Base-by-base conservation (phyloP, 2,329 filamentous ascomycete genomes). In the Alternaria solani region DNA sequence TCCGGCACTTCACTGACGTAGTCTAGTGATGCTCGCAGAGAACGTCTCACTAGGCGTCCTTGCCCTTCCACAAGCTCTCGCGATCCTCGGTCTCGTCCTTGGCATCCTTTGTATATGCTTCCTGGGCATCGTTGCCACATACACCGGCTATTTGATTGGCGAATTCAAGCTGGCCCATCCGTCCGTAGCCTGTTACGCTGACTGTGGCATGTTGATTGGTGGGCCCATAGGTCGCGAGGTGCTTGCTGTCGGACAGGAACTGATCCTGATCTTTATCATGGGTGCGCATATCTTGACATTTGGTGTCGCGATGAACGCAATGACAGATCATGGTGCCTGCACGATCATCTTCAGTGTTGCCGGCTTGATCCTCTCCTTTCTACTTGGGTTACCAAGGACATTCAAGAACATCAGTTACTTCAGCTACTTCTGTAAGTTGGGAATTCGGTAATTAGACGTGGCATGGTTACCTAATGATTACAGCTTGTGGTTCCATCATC, bases 271-370 rank as follows among this genome's bases (percentile, higher is more conserved):
- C 56, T 91, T 92, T 78, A 85, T 91, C 67, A 88, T 90, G 77
- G 88, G 86, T 34, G 90, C 88, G n/a, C 91, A 93, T 77, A 82
- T 90, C 52, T 80, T 92, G 62, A 91, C 89, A 0, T 91, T 91
- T 65, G 85, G 84, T 32, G 89, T 91, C 68, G 89, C 89, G 66
- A 86, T 91, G 77, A 88, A 88, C 67, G 87, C 84, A 51, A 81
- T 92, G 52, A 88, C 88, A 5, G 75, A 85, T 4, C 84, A 89
- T 63, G 85, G 82, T 0, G 83, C 85, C 0, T 91, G 89, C 75
- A 88, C 87, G 4, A 86, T 91, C 57, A 81, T 87, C 1, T 91
- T 87, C 78, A 86, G 84, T 4, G 80, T 88, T n/a, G 79, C 88
- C 2, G 88, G 87, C 0, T 70, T 88, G 62, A 69, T 84, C 5